Conservation (phyloP, 768 basidiomycete species). For the Chalciporus chontae region DNA sequence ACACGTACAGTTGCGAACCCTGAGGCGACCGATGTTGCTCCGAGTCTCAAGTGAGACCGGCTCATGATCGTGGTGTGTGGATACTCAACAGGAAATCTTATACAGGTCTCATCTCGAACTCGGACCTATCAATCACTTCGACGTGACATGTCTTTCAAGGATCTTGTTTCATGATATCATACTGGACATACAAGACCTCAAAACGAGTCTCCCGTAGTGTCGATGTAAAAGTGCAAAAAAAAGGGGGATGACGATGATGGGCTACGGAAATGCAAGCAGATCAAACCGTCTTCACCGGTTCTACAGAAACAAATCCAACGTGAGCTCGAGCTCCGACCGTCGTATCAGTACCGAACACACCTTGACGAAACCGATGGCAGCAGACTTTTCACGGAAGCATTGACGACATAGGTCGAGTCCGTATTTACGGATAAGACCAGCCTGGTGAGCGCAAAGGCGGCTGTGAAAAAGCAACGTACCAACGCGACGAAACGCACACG, state of each 20-base stretch:
- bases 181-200: conserved; percentile 19
- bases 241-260: background rate
- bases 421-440: conserved; percentile 97
- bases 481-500: background rate
- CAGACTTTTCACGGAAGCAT: conserved; percentile 96
- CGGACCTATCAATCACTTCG: too few relatives aligned
- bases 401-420: conserved; percentile 97
- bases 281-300: conserved; percentile 41
- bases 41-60: too few relatives aligned
- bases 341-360: conserved; percentile 39
- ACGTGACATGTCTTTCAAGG: background rate
- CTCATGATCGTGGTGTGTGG: too few relatives aligned
- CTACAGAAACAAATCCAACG: conserved; percentile 19
- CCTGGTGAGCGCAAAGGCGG: conserved; percentile 95
- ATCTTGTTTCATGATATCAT: conserved; percentile 20
- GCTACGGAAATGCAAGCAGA: conserved; percentile 4
- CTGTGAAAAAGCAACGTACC: conserved; percentile 36
- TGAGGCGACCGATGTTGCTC: too few relatives aligned
- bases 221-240: conserved; percentile 2
- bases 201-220: background rate
- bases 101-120: too few relatives aligned
- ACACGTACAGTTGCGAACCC: too few relatives aligned
- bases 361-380: conserved; percentile 93
- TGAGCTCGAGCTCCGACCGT: too few relatives aligned
- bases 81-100: too few relatives aligned